phyloP scores from a whole-genome alignment of 768 basidiomycete species.

The Austroboletus festivus region DNA sequence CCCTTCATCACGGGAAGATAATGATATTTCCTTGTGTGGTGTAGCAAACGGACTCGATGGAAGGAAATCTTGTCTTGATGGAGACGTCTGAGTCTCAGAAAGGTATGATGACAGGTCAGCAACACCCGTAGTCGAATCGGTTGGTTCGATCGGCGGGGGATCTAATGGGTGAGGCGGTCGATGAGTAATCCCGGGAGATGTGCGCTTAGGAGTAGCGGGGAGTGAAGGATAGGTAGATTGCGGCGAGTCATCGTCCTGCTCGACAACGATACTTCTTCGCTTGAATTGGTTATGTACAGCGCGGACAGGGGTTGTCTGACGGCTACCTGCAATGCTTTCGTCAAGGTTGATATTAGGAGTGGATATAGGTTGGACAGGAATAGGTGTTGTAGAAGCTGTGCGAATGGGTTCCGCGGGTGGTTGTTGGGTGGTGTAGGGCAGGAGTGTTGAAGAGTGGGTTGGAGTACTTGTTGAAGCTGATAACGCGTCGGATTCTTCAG shows the following conservation, averaged over 20 bases:
- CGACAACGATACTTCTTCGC: conserved; percentile 64
- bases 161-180: conserved; percentile 52
- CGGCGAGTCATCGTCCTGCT: conserved; percentile 63
- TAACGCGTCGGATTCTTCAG: conserved; percentile 44
- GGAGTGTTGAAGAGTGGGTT: conserved; percentile 48
- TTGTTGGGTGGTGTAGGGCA: conserved; percentile 41
- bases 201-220: conserved; percentile 42
- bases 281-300: conserved; percentile 40
- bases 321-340: conserved; percentile 29
- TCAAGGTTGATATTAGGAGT: conserved; percentile 29
- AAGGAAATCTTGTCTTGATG: conserved; percentile 57
- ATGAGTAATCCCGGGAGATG: conserved; percentile 27
- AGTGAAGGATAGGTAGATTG: conserved; percentile 37
- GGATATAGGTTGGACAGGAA: conserved; percentile 27
- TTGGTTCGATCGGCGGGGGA: conserved; percentile 45
- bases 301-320: conserved; percentile 34
- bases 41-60: conserved; percentile 71
- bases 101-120: conserved; percentile 50
- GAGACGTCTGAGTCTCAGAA: conserved; percentile 39
- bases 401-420: conserved; percentile 24
- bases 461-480: conserved; percentile 58
- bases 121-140: conserved; percentile 42
- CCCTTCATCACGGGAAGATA: conserved; percentile 51
- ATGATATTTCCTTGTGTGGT: conserved; percentile 60
- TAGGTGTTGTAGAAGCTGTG: conserved; percentile 29